Evolutionary conservation across 768 basidiomycete species (phyloP), one percentile per base, ranked within the genome.

Genomic region (Pleurotus tuoliensis): DNA sequence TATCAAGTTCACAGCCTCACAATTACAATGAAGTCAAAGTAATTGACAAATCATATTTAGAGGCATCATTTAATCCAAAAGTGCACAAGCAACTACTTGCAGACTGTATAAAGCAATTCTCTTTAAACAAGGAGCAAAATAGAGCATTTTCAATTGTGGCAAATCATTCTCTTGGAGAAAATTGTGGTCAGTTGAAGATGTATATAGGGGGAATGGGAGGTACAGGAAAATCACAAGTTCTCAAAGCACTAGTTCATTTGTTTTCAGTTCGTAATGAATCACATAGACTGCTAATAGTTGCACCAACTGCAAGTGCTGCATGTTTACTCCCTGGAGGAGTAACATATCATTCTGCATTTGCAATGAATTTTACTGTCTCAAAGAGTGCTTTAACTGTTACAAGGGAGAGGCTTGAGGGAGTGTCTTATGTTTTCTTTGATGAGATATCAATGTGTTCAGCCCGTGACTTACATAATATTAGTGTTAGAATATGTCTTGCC

Each of bases 371-470:
- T n/a, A 34, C 9, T 3, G 4, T 27, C 8, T 47, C 15, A n/a
- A 25, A n/a, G 16, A 4, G n/a, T 34, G 6, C 38, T 1, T 22
- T 47, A 5, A 27, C 24, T 27, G 15, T 34, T 5, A 55, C 46
- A 16, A 38, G 68, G 11, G 15, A 5, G 25, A 43, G 58, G 18
- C 58, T 65, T 4, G 15, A 56, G 24, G 61, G 64, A 15, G 67
- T 73, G 2, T 64, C 73, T 5, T 73, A 73, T 63, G 55, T 77
- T 0, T 75, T 77, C 34, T 52, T 76, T 6, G 73, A 77, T 66
- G 75, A 78, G 55, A 64, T 77, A 0, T 77, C 74, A 0, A 78
- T 78, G 77, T 40, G 76, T 0, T 66, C 66, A 1, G 72, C 70
- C 43, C 18, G 47, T 16, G 67, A 69, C 34, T 40, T 76, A 39